Evolutionary conservation across 345 rosid species (phyloP).

Genomic region (Populus ilicifolia): DNA sequence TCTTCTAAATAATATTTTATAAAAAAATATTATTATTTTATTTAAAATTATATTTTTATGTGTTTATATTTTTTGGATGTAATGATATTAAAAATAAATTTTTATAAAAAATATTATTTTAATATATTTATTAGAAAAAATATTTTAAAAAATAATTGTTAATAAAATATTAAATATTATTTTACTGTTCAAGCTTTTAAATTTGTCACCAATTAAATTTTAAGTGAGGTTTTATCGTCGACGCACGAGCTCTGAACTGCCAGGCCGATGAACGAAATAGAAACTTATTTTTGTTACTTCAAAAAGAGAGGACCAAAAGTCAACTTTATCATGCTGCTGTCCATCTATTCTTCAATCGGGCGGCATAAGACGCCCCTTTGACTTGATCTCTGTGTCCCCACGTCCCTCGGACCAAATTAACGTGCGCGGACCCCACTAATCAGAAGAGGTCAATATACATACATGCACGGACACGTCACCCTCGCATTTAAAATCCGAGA

Average conservation of each 20-base stretch:
- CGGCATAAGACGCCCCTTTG: constrained; percentile 29
- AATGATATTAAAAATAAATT: too few relatives aligned
- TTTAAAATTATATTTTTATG: too few relatives aligned
- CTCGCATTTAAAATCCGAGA: neutral
- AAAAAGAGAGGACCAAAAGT: constrained; percentile 13
- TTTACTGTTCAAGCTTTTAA: too few relatives aligned
- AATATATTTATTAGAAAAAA: too few relatives aligned
- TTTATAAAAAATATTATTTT: too few relatives aligned
- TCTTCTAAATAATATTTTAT: rapidly evolving
- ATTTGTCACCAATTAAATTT: too few relatives aligned
- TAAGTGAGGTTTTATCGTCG: too few relatives aligned
- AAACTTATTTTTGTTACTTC: neutral
- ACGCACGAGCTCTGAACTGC: too few relatives aligned
- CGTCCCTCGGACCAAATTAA: constrained; percentile 6
- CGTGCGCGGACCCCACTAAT: constrained; percentile 16
- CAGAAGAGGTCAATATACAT: constrained; percentile 9
- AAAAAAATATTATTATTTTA: too few relatives aligned
- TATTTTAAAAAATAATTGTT: too few relatives aligned
- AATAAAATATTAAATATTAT: too few relatives aligned
- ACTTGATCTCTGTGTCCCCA: constrained; percentile 16
- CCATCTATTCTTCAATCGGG: neutral
- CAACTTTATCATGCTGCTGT: constrained; percentile 38
- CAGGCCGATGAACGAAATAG: neutral
- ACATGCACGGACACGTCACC: neutral
- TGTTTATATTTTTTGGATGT: rapidly evolving